A percentile compares a stretch with the other conserved stretches of the same genome.
phyloP scores from a whole-genome alignment of 2,329 filamentous ascomycete genomes.

The Zopfia rhizophila region DNA sequence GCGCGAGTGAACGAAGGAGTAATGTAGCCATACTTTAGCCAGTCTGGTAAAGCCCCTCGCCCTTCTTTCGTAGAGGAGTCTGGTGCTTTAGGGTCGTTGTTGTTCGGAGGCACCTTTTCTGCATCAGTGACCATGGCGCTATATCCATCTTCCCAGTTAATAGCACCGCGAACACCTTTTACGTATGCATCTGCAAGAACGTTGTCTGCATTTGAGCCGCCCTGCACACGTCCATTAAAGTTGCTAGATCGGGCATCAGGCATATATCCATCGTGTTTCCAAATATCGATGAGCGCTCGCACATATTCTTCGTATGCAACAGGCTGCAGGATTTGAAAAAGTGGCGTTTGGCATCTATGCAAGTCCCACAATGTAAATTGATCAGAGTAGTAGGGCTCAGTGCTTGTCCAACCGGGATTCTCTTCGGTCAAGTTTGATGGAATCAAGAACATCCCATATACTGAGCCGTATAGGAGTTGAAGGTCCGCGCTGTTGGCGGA shows the following conservation, averaged over 20 bases:
- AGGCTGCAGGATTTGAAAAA: constrained; percentile 74
- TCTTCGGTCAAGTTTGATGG: constrained; percentile 77
- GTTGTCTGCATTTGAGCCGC: constrained; percentile 76
- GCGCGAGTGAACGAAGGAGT: constrained; percentile 70
- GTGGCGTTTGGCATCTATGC: constrained; percentile 72
- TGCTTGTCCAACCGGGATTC: constrained; percentile 72
- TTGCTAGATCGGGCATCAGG: constrained; percentile 75
- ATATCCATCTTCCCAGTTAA: constrained; percentile 67
- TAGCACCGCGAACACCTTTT: constrained; percentile 70
- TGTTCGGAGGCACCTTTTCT: constrained; percentile 69
- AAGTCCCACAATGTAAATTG: constrained; percentile 75
- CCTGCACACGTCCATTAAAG: constrained; percentile 75
- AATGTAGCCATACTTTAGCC: constrained; percentile 72
- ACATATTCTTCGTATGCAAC: constrained; percentile 71
- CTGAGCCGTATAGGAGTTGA: constrained; percentile 71
- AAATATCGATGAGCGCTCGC: constrained; percentile 74
- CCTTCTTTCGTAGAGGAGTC: constrained; percentile 74
- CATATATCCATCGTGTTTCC: constrained; percentile 71
- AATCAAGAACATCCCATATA: constrained; percentile 76
- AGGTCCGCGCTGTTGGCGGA: constrained; percentile 67
- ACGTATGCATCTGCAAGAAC: constrained; percentile 77
- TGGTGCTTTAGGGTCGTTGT: constrained; percentile 64
- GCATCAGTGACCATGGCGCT: constrained; percentile 74
- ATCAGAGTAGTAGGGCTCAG: constrained; percentile 77
- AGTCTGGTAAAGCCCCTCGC: constrained; percentile 74